Percentiles rank a stretch among this genome's conserved stretches.
These are phyloP conservation scores for Cyberlindnera mississippiensis DNA, from an alignment of 805 yeast species.

Conservation along the genomic window DNA sequence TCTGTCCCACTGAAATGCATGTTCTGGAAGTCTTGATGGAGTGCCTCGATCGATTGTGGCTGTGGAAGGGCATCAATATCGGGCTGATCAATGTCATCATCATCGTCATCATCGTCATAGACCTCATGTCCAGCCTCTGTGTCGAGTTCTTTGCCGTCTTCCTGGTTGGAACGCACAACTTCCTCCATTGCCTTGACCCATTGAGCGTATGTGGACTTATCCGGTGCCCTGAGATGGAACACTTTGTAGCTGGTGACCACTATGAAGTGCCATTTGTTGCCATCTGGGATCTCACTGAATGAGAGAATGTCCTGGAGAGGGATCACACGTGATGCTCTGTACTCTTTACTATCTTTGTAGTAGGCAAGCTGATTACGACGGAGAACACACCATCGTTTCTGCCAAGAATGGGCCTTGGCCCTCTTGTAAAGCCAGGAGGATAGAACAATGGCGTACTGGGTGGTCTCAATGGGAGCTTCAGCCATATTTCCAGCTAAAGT, in stretches of 20 bases:
- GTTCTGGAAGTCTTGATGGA: conserved; percentile 7
- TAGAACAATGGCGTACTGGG: conserved; percentile 2
- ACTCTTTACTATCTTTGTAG: conserved; percentile 37
- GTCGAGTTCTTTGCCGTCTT: neutral
- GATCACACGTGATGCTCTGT: conserved; percentile 35
- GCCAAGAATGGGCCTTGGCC: conserved; percentile 35
- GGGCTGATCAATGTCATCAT: too few relatives aligned
- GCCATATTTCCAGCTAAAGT: too few relatives aligned
- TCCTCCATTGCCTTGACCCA: conserved; percentile 20
- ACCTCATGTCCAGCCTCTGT: neutral
- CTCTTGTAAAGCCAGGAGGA: conserved; percentile 33
- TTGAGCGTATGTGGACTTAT: conserved; percentile 16
- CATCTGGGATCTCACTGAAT: conserved; percentile 21
- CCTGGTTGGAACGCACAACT: conserved; percentile 5
- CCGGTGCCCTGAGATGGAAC: conserved; percentile 21
- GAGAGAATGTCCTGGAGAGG: conserved; percentile 19
- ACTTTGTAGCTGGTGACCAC: conserved; percentile 21
- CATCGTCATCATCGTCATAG: conserved; percentile 4
- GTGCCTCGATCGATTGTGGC: too few relatives aligned
- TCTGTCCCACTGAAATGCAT: conserved; percentile 24
- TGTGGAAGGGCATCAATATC: too few relatives aligned
- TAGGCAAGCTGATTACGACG: conserved; percentile 36
- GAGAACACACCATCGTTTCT: conserved; percentile 37
- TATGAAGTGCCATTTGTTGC: conserved; percentile 21
- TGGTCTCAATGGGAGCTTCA: too few relatives aligned